Conservation (phyloP, 441 rosid genomes). For the Erodium chrysanthum region DNA sequence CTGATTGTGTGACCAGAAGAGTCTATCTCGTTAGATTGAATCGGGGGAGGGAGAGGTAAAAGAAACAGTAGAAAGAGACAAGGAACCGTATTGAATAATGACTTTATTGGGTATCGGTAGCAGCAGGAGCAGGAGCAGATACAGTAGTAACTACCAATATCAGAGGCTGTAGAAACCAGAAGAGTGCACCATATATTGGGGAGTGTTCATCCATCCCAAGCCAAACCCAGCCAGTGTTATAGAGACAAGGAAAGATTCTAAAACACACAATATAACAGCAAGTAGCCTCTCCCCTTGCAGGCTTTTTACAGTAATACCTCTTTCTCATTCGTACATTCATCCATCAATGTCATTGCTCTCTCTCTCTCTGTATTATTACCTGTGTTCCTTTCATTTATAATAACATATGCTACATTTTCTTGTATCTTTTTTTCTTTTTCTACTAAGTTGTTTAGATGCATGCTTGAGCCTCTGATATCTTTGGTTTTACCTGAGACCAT, state of each 20-base stretch:
- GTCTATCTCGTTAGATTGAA: too few relatives aligned
- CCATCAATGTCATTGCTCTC: neutral
- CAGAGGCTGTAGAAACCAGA: neutral
- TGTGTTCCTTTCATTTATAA: neutral
- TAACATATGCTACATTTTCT: neutral
- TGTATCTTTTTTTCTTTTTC: too few relatives aligned
- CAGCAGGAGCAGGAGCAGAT: neutral
- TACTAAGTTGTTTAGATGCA: too few relatives aligned
- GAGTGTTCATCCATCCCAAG: neutral
- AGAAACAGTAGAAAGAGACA: too few relatives aligned
- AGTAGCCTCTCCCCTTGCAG: neutral
- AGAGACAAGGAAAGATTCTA: neutral
- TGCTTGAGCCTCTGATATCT: too few relatives aligned
- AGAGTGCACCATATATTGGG: neutral
- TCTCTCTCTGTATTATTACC: neutral
- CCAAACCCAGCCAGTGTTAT: too few relatives aligned
- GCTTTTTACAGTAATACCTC: neutral
- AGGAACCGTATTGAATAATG: neutral
- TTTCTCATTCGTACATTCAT: neutral
- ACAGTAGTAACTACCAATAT: neutral
- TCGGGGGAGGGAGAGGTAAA: too few relatives aligned
- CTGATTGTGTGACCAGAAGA: too few relatives aligned
- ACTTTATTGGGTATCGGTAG: neutral
- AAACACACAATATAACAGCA: neutral
- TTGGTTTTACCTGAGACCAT: too few relatives aligned